phyloP scores from a whole-genome alignment of 202 grass and related monocot genomes.

The Schoenoplectus triqueter region DNA sequence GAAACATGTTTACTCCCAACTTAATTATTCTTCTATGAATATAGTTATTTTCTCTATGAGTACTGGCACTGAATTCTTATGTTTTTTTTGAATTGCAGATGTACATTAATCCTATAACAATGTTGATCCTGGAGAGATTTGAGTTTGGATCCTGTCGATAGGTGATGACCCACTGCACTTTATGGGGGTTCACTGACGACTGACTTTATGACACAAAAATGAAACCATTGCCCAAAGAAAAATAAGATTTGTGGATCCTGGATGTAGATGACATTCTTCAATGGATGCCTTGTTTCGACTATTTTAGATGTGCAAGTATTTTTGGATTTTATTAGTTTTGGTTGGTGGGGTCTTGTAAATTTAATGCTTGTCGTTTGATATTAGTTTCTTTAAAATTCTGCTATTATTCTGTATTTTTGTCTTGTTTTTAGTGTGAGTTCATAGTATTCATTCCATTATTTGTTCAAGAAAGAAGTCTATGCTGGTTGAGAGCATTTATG shows the following conservation, averaged over 20 bases:
- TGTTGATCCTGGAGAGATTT: not conserved
- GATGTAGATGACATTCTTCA: not conserved
- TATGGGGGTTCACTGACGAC: conserved; percentile 5
- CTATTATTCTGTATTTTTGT: not conserved
- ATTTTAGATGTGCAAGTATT: not conserved
- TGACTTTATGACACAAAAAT: not conserved
- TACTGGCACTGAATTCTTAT: conserved; percentile 13
- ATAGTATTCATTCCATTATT: conserved; percentile 4
- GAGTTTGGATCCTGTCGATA: not conserved
- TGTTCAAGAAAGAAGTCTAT: not conserved
- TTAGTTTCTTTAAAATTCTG: conserved; percentile 7
- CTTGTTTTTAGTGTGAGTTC: conserved; percentile 24
- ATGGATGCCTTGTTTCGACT: conserved; percentile 18
- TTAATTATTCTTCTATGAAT: conserved; percentile 6
- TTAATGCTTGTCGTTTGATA: not conserved
- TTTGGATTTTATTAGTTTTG: conserved; percentile 14
- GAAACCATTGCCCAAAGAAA: not conserved
- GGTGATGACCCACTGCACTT: conserved; percentile 7
- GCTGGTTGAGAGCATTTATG: not conserved
- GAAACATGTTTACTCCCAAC: not conserved
- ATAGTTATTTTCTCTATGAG: not conserved
- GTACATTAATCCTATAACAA: conserved; percentile 16
- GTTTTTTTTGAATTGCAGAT: conserved; percentile 30
- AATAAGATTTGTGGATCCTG: not conserved
- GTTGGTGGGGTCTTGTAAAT: conserved; percentile 25